Conservation (phyloP, 495 filamentous ascomycete genomes). For the Penicillium samsonianum region DNA sequence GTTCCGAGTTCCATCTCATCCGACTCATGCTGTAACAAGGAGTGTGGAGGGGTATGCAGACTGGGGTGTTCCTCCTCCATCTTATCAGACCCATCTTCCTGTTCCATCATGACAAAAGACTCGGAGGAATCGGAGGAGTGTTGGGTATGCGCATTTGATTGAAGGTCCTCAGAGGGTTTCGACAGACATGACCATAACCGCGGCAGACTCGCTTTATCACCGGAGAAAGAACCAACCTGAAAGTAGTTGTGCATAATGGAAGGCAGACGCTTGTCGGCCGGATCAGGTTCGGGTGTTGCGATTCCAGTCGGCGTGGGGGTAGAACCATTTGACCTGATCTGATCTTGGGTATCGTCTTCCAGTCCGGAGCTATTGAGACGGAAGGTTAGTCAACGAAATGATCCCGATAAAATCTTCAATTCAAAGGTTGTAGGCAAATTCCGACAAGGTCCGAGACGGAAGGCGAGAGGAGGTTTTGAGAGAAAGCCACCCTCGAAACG, state of each 20-base stretch:
- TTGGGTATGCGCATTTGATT: constrained; percentile 17
- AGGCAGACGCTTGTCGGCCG: constrained; percentile 83
- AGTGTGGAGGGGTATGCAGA: constrained; percentile 48
- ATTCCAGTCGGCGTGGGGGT: constrained; percentile 72
- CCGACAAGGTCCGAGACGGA: constrained; percentile 14
- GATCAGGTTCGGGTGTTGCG: constrained; percentile 85
- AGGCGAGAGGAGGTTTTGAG: neutral
- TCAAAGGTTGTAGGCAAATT: constrained; percentile 12
- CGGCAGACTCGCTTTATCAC: constrained; percentile 54
- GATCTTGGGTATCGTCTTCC: constrained; percentile 71
- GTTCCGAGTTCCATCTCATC: constrained; percentile 42
- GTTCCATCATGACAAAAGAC: constrained; percentile 45
- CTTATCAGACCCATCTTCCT: constrained; percentile 35
- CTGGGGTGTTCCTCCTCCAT: constrained; percentile 32
- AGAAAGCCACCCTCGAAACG: constrained; percentile 1
- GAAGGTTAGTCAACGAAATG: constrained; percentile 26
- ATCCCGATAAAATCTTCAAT: neutral
- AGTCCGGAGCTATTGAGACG: constrained; percentile 35
- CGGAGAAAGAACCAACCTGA: constrained; percentile 84
- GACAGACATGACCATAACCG: constrained; percentile 44
- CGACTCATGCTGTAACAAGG: constrained; percentile 45
- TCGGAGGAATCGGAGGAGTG: constrained; percentile 34
- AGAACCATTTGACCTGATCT: constrained; percentile 74
- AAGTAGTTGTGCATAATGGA: constrained; percentile 93
- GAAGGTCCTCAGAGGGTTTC: constrained; percentile 24